Conservation (phyloP, 177 flowering plant genomes). For the Vitis hybrid region DNA sequence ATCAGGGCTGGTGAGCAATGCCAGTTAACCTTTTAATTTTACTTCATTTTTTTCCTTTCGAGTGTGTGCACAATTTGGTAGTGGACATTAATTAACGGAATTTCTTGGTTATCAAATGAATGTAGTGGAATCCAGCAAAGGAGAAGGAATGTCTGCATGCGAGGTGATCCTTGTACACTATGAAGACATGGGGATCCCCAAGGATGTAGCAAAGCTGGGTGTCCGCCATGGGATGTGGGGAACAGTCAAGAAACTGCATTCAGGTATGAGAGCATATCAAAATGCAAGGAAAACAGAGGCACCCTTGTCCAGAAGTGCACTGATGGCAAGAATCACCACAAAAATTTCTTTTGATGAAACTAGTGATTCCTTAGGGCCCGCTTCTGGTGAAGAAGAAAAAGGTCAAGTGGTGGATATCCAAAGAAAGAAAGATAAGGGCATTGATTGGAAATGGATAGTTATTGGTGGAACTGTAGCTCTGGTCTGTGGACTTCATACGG, state of each 20-base stretch:
- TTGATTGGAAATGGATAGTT: conserved; percentile 91
- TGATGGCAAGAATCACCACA: conserved; percentile 67
- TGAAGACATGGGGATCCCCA: conserved; percentile 98
- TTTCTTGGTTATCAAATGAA: neutral
- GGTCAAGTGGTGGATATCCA: conserved; percentile 2
- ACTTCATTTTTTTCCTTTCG: no score
- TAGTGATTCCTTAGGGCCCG: conserved; percentile 27
- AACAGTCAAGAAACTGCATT: conserved; percentile 85
- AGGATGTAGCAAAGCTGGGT: conserved; percentile 91
- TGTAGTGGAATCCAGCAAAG: conserved; percentile 83
- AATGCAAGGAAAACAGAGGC: conserved; percentile 58
- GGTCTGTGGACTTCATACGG: conserved; percentile 73
- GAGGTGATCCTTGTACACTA: conserved; percentile 87
- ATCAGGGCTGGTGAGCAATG: conserved; percentile 65
- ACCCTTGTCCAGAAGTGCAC: conserved; percentile 59
- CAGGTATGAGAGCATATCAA: conserved; percentile 90
- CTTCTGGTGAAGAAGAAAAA: conserved; percentile 35
- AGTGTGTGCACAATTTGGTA: no score
- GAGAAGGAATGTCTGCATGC: conserved; percentile 87
- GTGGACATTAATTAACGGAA: no score
- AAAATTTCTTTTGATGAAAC: conserved; percentile 42
- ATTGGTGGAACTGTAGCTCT: conserved; percentile 83
- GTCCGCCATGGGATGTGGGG: conserved; percentile 99
- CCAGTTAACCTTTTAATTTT: neutral
- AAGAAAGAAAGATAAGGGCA: conserved; percentile 28